Percentiles rank a stretch among this genome's conserved stretches.
Evolutionary conservation across 768 basidiomycete species (phyloP).

Genomic region (Lentinula edodes): DNA sequence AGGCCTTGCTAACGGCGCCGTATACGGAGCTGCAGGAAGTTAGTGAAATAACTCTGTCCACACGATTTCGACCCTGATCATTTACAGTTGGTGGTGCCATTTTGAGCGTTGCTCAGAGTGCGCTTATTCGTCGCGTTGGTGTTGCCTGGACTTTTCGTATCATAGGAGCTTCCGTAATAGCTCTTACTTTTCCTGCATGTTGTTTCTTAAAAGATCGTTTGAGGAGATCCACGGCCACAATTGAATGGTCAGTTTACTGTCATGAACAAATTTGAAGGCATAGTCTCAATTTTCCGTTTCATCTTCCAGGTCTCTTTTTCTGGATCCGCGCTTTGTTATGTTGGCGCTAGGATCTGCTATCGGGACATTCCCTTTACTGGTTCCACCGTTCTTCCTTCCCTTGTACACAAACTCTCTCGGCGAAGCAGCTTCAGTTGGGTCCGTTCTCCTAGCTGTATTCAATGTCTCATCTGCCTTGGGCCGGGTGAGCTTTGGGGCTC

Average conservation of each 20-base stretch:
- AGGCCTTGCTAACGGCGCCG: slow-evolving; percentile 23
- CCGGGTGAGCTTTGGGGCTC: slow-evolving; percentile 21
- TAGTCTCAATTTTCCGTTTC: background rate
- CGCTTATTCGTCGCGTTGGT: slow-evolving; percentile 20
- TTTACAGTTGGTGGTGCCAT: slow-evolving; percentile 22
- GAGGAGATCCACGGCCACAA: slow-evolving; percentile 11
- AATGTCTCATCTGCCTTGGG: slow-evolving; percentile 28
- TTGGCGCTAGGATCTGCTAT: slow-evolving; percentile 26
- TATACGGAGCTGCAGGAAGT: background rate
- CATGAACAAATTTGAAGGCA: no score
- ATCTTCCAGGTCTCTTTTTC: slow-evolving; percentile 20
- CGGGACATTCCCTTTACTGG: slow-evolving; percentile 29
- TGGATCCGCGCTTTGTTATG: slow-evolving; percentile 13
- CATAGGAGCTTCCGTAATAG: slow-evolving; percentile 14
- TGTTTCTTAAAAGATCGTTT: slow-evolving; percentile 22
- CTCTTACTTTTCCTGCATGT: slow-evolving; percentile 14
- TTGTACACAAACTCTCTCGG: slow-evolving; percentile 24
- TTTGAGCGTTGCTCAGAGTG: slow-evolving; percentile 20
- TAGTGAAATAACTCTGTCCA: background rate
- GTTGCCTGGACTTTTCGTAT: slow-evolving; percentile 26
- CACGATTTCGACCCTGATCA: slow-evolving; percentile 9
- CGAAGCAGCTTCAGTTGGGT: slow-evolving; percentile 16
- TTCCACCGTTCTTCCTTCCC: slow-evolving; percentile 31
- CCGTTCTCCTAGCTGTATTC: slow-evolving; percentile 26
- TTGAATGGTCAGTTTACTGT: slow-evolving; percentile 18